A percentile compares a stretch with the other conserved stretches of the same genome.
Conservation (phyloP, 2,329 filamentous ascomycete species). For the Aplosporella prunicola region DNA sequence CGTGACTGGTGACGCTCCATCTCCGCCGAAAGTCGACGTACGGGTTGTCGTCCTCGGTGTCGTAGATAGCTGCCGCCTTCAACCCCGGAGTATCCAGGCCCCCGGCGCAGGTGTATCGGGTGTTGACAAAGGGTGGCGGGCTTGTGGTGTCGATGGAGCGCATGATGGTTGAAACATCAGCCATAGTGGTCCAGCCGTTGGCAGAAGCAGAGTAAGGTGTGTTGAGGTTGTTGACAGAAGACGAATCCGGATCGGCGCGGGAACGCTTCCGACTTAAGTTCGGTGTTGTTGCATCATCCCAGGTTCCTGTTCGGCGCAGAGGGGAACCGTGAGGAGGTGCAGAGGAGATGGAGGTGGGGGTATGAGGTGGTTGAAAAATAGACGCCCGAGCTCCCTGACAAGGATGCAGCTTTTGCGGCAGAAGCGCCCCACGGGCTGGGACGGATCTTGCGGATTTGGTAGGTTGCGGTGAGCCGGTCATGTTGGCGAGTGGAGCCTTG, state of each 20-base stretch:
- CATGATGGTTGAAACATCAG: constrained; percentile 7
- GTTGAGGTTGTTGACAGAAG: constrained; percentile 1
- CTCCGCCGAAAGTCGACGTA: constrained; percentile 22
- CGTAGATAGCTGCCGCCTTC: constrained; percentile 27
- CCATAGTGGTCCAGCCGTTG: constrained; percentile 6
- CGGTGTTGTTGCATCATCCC: too few relatives aligned
- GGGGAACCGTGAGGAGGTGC: too few relatives aligned
- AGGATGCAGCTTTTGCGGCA: too few relatives aligned
- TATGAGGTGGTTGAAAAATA: too few relatives aligned
- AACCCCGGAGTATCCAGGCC: constrained; percentile 40
- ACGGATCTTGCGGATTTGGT: too few relatives aligned
- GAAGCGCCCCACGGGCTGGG: too few relatives aligned
- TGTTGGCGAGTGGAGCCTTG: too few relatives aligned
- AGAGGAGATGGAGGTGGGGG: too few relatives aligned
- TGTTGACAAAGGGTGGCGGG: constrained; percentile 41
- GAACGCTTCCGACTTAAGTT: constrained; percentile 11
- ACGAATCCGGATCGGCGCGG: constrained; percentile 8
- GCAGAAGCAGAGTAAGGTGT: constrained; percentile 6
- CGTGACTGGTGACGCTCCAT: constrained; percentile 16
- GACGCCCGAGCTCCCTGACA: too few relatives aligned
- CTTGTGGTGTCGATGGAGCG: constrained; percentile 20
- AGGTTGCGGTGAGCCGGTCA: too few relatives aligned
- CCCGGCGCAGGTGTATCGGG: constrained; percentile 41
- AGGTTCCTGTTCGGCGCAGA: too few relatives aligned
- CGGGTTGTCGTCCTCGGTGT: constrained; percentile 30